Evolutionary conservation across 306 rosid species (phyloP).

Genomic region (Cucumis sativus): Cucumber_9930_V3 NC_026656.2:3483001-3483500

Average conservation of each 20-base stretch:
- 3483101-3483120: slow-evolving; percentile 81
- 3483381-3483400: slow-evolving; percentile 69
- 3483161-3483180: slow-evolving; percentile 70
- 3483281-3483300: slow-evolving; percentile 71
- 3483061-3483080: not conserved
- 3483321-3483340: slow-evolving; percentile 48
- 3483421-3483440: slow-evolving; percentile 25
- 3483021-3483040: not conserved
- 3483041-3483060: not conserved
- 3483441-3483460: slow-evolving; percentile 6
- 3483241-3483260: slow-evolving; percentile 76
- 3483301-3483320: slow-evolving; percentile 52
- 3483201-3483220: slow-evolving; percentile 71
- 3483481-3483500: not conserved
- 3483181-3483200: slow-evolving; percentile 64
- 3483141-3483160: slow-evolving; percentile 51
- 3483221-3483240: slow-evolving; percentile 64
- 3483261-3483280: slow-evolving; percentile 59
- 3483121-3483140: slow-evolving; percentile 33
- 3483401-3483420: slow-evolving; percentile 76
- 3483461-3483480: not conserved
- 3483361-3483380: slow-evolving; percentile 59
- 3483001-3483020: too few species aligned
- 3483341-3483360: slow-evolving; percentile 62
- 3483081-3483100: slow-evolving; percentile 46